These are phyloP conservation scores for Penicillium sp. DNA, from an alignment of 2,329 filamentous ascomycete genomes.

Conservation along the genomic window DNA sequence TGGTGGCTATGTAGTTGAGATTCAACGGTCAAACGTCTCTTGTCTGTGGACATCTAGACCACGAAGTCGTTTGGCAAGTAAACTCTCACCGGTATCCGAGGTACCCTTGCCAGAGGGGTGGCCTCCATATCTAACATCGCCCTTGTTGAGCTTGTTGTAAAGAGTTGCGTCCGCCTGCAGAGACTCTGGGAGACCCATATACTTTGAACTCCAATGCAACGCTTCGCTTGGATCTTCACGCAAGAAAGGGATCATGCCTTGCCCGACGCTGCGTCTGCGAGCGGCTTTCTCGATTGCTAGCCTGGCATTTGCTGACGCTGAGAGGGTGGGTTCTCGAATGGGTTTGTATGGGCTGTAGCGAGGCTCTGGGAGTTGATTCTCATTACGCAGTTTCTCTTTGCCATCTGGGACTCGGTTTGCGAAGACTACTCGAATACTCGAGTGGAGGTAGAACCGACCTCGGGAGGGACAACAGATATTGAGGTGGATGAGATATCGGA, in stretches of 20 bases:
- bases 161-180: slow-evolving; percentile 32
- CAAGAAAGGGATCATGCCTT: slow-evolving; percentile 20
- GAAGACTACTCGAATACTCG: slow-evolving; percentile 90
- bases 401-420: slow-evolving; percentile 94
- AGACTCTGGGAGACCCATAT: slow-evolving; percentile 10
- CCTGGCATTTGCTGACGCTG: slow-evolving; percentile 47
- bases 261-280: slow-evolving; percentile 58
- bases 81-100: slow-evolving; percentile 58
- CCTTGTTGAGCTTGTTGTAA: slow-evolving; percentile 70
- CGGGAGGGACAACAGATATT: slow-evolving; percentile 87
- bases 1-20: neutral
- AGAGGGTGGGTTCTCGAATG: slow-evolving; percentile 42
- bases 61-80: slow-evolving; percentile 69
- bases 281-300: slow-evolving; percentile 61
- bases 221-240: slow-evolving; percentile 10
- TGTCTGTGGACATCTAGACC: slow-evolving; percentile 56
- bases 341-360: slow-evolving; percentile 83
- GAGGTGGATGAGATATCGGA: slow-evolving; percentile 88
- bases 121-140: slow-evolving; percentile 63
- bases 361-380: slow-evolving; percentile 85
- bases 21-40: slow-evolving; percentile 10
- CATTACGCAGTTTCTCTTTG: slow-evolving; percentile 87
- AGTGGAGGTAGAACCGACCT: slow-evolving; percentile 86
- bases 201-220: slow-evolving; percentile 8
- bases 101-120: slow-evolving; percentile 44